Base-by-base conservation (phyloP, 2,329 filamentous ascomycete species). In the Dactylellina parvicollis region DNA sequence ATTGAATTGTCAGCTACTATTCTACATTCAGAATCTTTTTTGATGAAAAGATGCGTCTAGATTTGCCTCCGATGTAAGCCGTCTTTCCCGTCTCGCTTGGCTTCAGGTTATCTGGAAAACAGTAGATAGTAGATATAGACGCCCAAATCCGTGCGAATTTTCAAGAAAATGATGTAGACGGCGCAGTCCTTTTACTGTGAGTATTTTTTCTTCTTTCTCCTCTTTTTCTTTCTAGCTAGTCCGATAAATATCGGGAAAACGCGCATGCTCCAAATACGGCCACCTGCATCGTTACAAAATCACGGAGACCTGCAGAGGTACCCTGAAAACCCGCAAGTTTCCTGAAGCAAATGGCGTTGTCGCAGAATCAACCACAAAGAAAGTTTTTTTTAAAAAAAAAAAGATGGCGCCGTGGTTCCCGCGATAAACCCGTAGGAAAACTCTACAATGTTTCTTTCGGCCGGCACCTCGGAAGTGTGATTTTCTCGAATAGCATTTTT, bases 221-320 rank as follows among this genome's bases (percentile, higher is more conserved):
- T n/a, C n/a, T n/a, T n/a, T n/a, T n/a, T n/a, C n/a, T n/a, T n/a
- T n/a, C 4, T 42, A 9, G n/a, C 38, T 42, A 42, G 38, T 8
- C 38, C n/a, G 38, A 16, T 7, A 24, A 46, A 22, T 8, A 46
- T 12, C 14, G 7, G 24, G 20, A 49, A 49, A 26, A 4, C 22
- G 34, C 49, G 42, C 59, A n/a, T n/a, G n/a, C n/a, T n/a, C n/a
- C n/a, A 54, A 64, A 46, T 47, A 36, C 24, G 22, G 4, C 20
- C 16, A 47, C 57, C 44, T 49, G 57, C 57, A 61, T 28, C 57
- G 61, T 66, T 66, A 56, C 61, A 50, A 38, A 50, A 56, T 55
- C 30, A 49, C 20, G 26, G 56, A 30, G 57, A 62, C 20, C 28
- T 44, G 52, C 34, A 50, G 26, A n/a, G 18, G 16, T 30, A 10